These are phyloP conservation scores for Larix kaempferi DNA, from an alignment of 75 land plant genomes.

Conservation along the genomic window DNA sequence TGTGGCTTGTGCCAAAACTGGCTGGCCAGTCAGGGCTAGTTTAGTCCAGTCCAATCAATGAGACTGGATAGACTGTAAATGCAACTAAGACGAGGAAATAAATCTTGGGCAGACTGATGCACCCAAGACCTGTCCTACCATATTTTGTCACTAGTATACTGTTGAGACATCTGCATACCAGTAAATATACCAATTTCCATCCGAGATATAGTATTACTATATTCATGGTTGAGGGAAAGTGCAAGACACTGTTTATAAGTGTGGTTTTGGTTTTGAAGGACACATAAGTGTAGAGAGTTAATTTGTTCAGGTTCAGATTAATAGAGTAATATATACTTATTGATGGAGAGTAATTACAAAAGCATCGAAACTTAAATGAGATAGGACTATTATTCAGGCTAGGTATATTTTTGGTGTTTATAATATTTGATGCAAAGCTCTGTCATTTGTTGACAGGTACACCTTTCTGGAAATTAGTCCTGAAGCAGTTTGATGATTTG, in stretches of 20 bases:
- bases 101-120: too few relatives aligned
- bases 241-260: neutral
- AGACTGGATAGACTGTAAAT: too few relatives aligned
- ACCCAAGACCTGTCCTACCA: too few relatives aligned
- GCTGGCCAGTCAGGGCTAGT: too few relatives aligned
- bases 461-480: slow-evolving; percentile 87
- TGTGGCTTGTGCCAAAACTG: too few relatives aligned
- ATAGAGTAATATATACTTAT: neutral
- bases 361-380: neutral
- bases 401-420: neutral
- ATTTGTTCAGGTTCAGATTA: neutral
- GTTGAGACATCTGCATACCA: neutral
- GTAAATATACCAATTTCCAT: neutral
- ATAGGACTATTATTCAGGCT: neutral
- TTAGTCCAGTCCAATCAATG: too few relatives aligned
- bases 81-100: too few relatives aligned
- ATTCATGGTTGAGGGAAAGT: neutral
- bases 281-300: neutral
- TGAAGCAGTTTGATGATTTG: slow-evolving; percentile 98
- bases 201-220: neutral
- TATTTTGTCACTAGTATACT: too few relatives aligned
- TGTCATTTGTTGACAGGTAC: slow-evolving; percentile 55
- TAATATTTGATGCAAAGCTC: neutral
- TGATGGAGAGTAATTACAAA: neutral
- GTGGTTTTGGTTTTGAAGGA: neutral